Evolutionary conservation across 2,329 filamentous ascomycete species (phyloP).

Genomic region (Exserohilum rostratum): DNA sequence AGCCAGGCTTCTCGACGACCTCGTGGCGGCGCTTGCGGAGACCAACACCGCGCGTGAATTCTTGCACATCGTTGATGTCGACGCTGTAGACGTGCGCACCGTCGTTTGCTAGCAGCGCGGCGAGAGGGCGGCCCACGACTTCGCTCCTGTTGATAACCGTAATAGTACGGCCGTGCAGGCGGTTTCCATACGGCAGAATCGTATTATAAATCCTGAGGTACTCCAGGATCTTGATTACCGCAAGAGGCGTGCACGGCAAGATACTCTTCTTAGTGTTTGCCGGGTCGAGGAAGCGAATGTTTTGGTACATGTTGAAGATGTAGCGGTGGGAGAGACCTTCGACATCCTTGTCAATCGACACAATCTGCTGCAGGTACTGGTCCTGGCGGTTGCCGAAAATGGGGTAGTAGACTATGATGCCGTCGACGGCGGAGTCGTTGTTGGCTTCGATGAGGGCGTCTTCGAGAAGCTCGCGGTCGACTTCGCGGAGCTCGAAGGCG

Average conservation of each 20-base stretch:
- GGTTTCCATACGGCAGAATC: constrained; percentile 89
- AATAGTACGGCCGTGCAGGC: constrained; percentile 90
- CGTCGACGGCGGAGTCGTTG: constrained; percentile 75
- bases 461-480: constrained; percentile 88
- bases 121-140: constrained; percentile 91
- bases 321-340: constrained; percentile 93
- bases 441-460: constrained; percentile 88
- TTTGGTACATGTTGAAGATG: constrained; percentile 99
- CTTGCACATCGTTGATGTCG: constrained; percentile 87
- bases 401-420: constrained; percentile 97
- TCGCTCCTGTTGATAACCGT: constrained; percentile 97
- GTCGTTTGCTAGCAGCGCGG: constrained; percentile 92
- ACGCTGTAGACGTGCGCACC: constrained; percentile 95
- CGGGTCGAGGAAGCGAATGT: constrained; percentile 90
- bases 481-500: constrained; percentile 80
- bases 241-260: constrained; percentile 92
- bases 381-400: constrained; percentile 93
- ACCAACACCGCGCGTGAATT: constrained; percentile 88
- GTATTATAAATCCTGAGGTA: constrained; percentile 96
- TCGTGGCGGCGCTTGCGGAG: constrained; percentile 86
- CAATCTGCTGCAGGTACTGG: constrained; percentile 93
- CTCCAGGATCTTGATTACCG: constrained; percentile 96
- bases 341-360: constrained; percentile 88
- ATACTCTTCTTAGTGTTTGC: constrained; percentile 84
- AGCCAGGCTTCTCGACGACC: constrained; percentile 80